Evolutionary conservation across 1,139 yeast genomes (phyloP), one percentile per base, ranked within the genome.

Genomic region (Yamadazyma jaroonii): DNA sequence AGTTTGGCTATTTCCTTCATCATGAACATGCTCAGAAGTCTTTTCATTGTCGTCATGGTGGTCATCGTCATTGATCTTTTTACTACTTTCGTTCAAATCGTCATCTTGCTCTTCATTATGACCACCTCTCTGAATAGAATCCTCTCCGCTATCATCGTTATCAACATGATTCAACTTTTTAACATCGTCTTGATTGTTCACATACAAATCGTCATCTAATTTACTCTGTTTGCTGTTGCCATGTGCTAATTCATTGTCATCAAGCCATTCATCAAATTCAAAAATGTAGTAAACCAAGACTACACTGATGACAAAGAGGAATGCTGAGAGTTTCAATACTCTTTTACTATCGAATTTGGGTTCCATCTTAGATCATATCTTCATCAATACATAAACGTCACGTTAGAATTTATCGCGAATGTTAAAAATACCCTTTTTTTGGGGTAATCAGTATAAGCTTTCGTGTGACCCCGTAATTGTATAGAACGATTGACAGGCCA

Each of bases 231-330:
- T 10, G n/a, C 15, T 20, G 4, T 13, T 9, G n/a, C n/a, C n/a
- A 15, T 31, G 20, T 3, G 8, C 21, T 4, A 6, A 6, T n/a
- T 24, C 25, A 12, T 24, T 25, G 20, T 27, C 38, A 17, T 22
- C 31, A 13, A 37, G 20, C 42, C 42, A 40, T 6, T 24, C 14
- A 24, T 46, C 45, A 3, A 43, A 22, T 34, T 44, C 43, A 6
- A 35, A 26, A 3, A 44, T 17, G 7, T 26, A 23, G 23, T 40
- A 36, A 11, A 43, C 25, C 23, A 42, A 31, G 6, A 46, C 32
- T 10, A 44, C 31, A 4, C 29, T 14, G 2, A 40, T 9, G 9
- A 31, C 36, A 14, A 42, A 17, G 13, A 36, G 13, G 9, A 38
- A 15, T 27, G 36, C 37, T 26, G 40, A 15, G 13, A 34, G 9